phyloP scores from a whole-genome alignment of 179 eudicot species.

The Beta lomatogona region DNA sequence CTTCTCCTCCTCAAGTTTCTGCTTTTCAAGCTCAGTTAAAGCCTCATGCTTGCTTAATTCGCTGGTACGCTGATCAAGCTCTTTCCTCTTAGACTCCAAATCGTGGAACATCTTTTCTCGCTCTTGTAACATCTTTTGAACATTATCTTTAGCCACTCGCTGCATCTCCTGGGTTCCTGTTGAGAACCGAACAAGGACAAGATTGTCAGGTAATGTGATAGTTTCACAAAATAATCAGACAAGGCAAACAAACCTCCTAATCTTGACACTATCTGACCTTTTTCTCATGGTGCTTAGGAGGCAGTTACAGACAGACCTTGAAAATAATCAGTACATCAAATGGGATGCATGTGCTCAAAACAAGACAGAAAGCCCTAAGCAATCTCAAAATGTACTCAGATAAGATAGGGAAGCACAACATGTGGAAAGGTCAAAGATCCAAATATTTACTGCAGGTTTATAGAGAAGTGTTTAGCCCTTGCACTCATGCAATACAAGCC shows the following conservation, averaged over 20 bases:
- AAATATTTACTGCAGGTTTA: background rate
- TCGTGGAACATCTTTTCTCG: constrained; percentile 49
- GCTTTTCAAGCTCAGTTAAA: constrained; percentile 54
- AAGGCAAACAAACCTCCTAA: background rate
- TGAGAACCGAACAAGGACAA: background rate
- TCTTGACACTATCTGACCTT: background rate
- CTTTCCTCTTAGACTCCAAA: constrained; percentile 44
- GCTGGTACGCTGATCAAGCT: constrained; percentile 47
- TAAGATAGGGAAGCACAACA: background rate
- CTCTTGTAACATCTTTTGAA: constrained; percentile 44
- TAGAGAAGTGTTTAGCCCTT: background rate
- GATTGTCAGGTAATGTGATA: background rate
- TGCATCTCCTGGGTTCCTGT: constrained; percentile 59
- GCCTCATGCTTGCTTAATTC: constrained; percentile 54
- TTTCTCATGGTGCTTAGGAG: background rate
- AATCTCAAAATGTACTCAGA: background rate
- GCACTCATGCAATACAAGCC: constrained; percentile 1
- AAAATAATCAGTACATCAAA: background rate
- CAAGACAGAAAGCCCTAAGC: background rate
- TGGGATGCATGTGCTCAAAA: background rate
- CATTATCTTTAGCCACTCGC: constrained; percentile 38
- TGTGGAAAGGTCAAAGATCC: background rate
- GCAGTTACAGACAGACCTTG: background rate
- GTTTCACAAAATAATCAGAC: background rate
- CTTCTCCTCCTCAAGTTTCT: constrained; percentile 51